These are phyloP conservation scores for Myxozyma neglecta DNA, from an alignment of 805 yeast species.

Conservation along the genomic window DNA sequence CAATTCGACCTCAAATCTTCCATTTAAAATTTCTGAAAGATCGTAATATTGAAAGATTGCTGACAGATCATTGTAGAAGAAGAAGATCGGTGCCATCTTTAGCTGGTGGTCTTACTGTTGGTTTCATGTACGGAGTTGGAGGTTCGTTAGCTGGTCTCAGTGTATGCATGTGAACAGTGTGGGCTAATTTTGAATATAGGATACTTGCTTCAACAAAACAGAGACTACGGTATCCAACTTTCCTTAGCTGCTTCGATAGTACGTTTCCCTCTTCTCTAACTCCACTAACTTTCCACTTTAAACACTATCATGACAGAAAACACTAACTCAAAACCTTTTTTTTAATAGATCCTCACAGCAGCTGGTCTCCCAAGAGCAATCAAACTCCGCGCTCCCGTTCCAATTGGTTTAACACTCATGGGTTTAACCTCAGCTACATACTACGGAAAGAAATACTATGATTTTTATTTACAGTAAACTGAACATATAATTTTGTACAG, in stretches of 20 bases:
- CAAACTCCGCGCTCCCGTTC: constrained; percentile 70
- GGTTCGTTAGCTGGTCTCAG: constrained; percentile 26
- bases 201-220: constrained; percentile 68
- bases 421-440: constrained; percentile 67
- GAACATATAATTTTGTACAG: neutral
- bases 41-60: neutral
- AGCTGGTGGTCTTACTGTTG: constrained; percentile 61
- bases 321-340: too few species aligned
- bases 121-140: constrained; percentile 42
- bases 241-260: constrained; percentile 72
- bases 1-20: neutral
- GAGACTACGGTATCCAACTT: constrained; percentile 76
- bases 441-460: constrained; percentile 72
- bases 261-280: neutral
- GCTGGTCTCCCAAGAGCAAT: constrained; percentile 75
- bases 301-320: neutral
- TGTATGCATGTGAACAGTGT: neutral
- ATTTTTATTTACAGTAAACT: constrained; percentile 50
- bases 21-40: neutral
- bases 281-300: neutral
- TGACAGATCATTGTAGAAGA: constrained; percentile 41
- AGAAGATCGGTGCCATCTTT: constrained; percentile 79
- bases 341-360: constrained; percentile 46
- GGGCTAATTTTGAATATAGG: constrained; percentile 43
- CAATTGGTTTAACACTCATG: constrained; percentile 59